Evolutionary conservation across 768 basidiomycete genomes (phyloP).

Genomic region (Tulasnella sp.): DNA sequence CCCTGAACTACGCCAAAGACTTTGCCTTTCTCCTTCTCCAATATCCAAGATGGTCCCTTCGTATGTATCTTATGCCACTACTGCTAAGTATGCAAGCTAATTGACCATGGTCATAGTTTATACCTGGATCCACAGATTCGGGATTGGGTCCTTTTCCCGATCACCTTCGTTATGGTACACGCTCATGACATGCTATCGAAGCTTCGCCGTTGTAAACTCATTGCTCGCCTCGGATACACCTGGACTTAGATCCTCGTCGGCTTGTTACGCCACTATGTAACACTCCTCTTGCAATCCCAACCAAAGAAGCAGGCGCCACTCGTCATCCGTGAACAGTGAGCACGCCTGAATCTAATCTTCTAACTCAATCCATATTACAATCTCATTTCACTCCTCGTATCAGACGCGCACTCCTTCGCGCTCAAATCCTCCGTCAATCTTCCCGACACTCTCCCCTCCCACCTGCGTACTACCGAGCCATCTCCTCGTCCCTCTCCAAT

Average conservation of each 20-base stretch:
- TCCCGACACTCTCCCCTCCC: conserved; percentile 75
- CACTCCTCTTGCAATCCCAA: conserved; percentile 67
- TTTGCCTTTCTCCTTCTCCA: background rate
- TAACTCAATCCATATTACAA: background rate
- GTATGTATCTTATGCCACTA: too few relatives aligned
- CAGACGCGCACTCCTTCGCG: conserved; percentile 68
- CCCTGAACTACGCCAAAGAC: background rate
- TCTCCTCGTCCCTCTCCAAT: conserved; percentile 62
- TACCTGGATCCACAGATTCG: conserved; percentile 94
- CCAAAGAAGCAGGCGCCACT: conserved; percentile 72
- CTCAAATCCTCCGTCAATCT: conserved; percentile 75
- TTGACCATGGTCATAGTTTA: conserved; percentile 26
- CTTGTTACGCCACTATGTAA: conserved; percentile 84
- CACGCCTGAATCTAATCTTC: conserved; percentile 19
- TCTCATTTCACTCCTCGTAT: background rate
- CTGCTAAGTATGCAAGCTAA: too few relatives aligned
- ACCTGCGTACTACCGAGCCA: conserved; percentile 55
- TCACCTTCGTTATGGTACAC: conserved; percentile 91
- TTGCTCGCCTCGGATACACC: background rate
- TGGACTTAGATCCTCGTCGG: conserved; percentile 80
- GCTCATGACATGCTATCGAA: background rate
- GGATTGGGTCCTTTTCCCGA: conserved; percentile 90
- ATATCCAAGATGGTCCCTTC: too few relatives aligned
- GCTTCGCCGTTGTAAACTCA: background rate
- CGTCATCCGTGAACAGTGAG: conserved; percentile 88